A percentile compares a stretch with the other conserved stretches of the same genome.
Evolutionary conservation across 441 rosid species (phyloP).

Genomic region (Breynia disticha): DNA sequence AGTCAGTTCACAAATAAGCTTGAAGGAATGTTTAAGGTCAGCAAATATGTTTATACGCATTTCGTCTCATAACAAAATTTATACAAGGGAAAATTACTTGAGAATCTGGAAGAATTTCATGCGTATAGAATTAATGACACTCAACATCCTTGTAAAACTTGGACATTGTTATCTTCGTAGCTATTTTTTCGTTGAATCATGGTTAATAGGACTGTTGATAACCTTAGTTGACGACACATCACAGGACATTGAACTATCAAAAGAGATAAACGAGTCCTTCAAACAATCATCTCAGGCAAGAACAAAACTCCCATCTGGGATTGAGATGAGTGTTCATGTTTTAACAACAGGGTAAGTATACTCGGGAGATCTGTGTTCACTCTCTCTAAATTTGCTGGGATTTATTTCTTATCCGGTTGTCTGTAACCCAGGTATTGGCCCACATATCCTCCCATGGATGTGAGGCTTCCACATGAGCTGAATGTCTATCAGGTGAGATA

Average conservation of each 20-base stretch:
- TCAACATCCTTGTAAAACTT: too few relatives aligned
- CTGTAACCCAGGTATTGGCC: conserved; percentile 86
- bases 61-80: neutral
- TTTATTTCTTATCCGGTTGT: conserved; percentile 17
- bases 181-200: too few relatives aligned
- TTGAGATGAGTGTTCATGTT: conserved; percentile 98
- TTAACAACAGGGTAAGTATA: conserved; percentile 77
- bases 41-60: neutral
- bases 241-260: conserved; percentile 96
- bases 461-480: conserved; percentile 95
- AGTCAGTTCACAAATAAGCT: conserved; percentile 99
- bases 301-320: conserved; percentile 93
- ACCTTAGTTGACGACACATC: neutral
- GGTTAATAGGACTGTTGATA: too few relatives aligned
- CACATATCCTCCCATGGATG: conserved; percentile 99
- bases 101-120: too few relatives aligned
- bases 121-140: too few relatives aligned
- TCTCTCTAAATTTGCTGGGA: neutral
- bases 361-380: neutral
- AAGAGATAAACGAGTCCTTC: conserved; percentile 98
- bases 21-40: conserved; percentile 99
- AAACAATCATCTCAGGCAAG: conserved; percentile 98
- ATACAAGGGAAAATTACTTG: too few relatives aligned
- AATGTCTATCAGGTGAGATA: conserved; percentile 87
- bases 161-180: too few relatives aligned